These are phyloP conservation scores for Phaeodactylum tricornutum DNA, from an alignment of 108 stramenopile genomes.

Conservation along the genomic window DNA sequence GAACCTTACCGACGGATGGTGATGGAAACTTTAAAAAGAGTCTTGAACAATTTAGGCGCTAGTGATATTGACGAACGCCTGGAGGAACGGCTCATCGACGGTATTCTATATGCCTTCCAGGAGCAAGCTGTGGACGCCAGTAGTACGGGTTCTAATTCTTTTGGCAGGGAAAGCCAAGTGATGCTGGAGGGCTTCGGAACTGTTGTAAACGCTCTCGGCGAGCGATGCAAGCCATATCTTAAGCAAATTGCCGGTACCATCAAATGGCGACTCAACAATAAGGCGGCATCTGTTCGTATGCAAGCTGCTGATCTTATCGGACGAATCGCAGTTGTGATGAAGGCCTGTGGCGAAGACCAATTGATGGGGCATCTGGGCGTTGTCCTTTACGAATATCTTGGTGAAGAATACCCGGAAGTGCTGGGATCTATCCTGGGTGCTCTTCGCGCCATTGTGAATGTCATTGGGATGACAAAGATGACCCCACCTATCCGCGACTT, in stretches of 20 bases:
- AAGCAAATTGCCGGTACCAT: slow-evolving; percentile 97
- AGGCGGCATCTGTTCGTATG: slow-evolving; percentile 95
- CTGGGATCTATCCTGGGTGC: slow-evolving; percentile 94
- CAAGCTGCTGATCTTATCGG: slow-evolving; percentile 98
- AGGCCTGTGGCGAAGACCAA: slow-evolving; percentile 95
- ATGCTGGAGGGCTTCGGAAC: slow-evolving; percentile 98
- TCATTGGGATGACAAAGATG: slow-evolving; percentile 99
- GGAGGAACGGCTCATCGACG: slow-evolving; percentile 98
- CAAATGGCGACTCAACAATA: slow-evolving; percentile 98
- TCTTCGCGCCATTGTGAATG: slow-evolving; percentile 93
- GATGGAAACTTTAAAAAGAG: slow-evolving; percentile 94
- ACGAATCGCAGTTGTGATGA: slow-evolving; percentile 96
- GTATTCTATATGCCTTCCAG: slow-evolving; percentile 97
- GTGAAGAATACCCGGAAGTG: slow-evolving; percentile 98
- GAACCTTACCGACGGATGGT: slow-evolving; percentile 99
- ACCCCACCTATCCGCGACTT: slow-evolving; percentile 95
- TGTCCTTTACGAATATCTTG: slow-evolving; percentile 98
- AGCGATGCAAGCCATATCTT: slow-evolving; percentile 94
- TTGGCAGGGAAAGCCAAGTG: slow-evolving; percentile 68
- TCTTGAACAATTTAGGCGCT: slow-evolving; percentile 89
- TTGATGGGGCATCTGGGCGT: slow-evolving; percentile 98
- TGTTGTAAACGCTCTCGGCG: slow-evolving; percentile 93
- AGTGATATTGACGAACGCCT: slow-evolving; percentile 90
- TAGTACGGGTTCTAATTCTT: slow-evolving; percentile 28
- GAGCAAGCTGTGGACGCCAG: slow-evolving; percentile 91